Evolutionary conservation across 768 basidiomycete species (phyloP).

Genomic region (Suillus occidentalis): DNA sequence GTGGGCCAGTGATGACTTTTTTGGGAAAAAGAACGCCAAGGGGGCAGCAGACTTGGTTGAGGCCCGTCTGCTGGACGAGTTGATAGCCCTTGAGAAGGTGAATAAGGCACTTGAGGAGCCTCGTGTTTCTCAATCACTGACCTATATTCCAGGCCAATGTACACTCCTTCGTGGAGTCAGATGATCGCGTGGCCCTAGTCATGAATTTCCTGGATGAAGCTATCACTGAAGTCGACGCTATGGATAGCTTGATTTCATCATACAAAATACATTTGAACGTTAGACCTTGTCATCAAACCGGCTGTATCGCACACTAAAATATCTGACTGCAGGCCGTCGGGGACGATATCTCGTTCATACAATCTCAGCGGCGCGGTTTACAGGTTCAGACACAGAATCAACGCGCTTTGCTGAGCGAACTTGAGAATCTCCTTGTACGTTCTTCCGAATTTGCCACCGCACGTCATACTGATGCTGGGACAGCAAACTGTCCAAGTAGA

Average conservation of each 20-base stretch:
- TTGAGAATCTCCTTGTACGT: conserved; percentile 83
- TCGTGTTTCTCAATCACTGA: conserved; percentile 8
- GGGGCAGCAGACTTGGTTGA: conserved; percentile 92
- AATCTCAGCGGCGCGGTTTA: conserved; percentile 92
- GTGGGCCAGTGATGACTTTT: conserved; percentile 85
- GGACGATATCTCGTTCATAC: conserved; percentile 95
- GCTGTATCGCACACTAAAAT: conserved; percentile 13
- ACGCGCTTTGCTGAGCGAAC: conserved; percentile 74
- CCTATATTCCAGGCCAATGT: conserved; percentile 75
- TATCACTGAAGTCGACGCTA: conserved; percentile 81
- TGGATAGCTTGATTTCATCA: conserved; percentile 86
- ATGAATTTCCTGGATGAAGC: conserved; percentile 90
- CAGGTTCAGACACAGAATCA: conserved; percentile 99
- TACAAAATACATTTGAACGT: conserved; percentile 98
- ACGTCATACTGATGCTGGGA: conserved; percentile 1
- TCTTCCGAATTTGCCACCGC: background rate
- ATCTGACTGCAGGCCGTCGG: conserved; percentile 67
- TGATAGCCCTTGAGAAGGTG: conserved; percentile 93
- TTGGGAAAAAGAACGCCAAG: conserved; percentile 60
- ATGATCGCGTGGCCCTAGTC: conserved; percentile 85
- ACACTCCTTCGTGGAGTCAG: conserved; percentile 95
- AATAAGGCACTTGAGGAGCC: conserved; percentile 8
- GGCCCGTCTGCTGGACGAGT: conserved; percentile 82
- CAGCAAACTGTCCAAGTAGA: conserved; percentile 97
- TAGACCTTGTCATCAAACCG: conserved; percentile 28